A percentile compares a stretch with the other conserved stretches of the same genome.
These are phyloP conservation scores for Vaccinium darrowii DNA, from an alignment of 148 eudicot genomes.

Conservation along the genomic window DNA sequence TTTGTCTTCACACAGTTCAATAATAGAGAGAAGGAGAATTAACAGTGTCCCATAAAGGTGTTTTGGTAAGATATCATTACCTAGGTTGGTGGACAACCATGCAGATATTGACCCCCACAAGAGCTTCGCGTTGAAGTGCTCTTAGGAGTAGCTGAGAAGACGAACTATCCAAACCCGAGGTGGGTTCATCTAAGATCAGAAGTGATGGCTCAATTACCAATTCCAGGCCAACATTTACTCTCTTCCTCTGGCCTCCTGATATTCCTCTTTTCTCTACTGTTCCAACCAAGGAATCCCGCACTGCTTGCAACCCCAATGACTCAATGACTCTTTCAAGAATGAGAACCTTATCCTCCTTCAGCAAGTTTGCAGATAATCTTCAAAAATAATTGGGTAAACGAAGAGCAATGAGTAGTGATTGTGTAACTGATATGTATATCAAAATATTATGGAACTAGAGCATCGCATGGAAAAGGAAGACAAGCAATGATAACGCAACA, in stretches of 20 bases:
- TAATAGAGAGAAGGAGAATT: background rate
- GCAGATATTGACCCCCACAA: slow-evolving; percentile 48
- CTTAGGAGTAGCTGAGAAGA: slow-evolving; percentile 47
- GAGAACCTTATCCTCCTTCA: slow-evolving; percentile 42
- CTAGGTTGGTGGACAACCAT: slow-evolving; percentile 59
- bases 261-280: slow-evolving; percentile 55
- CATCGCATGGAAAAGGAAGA: background rate
- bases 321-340: slow-evolving; percentile 49
- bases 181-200: slow-evolving; percentile 52
- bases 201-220: slow-evolving; percentile 56
- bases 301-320: slow-evolving; percentile 43
- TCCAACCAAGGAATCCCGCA: slow-evolving; percentile 44
- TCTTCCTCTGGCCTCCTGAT: slow-evolving; percentile 50
- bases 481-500: background rate
- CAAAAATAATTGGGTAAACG: slow-evolving; percentile 10
- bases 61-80: slow-evolving; percentile 19
- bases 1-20: background rate
- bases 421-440: background rate
- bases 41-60: background rate
- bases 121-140: slow-evolving; percentile 52
- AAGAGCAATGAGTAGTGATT: background rate
- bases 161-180: slow-evolving; percentile 55
- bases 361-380: slow-evolving; percentile 41
- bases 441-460: background rate
- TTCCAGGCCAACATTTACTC: slow-evolving; percentile 55